Conservation (phyloP, 1,284 basidiomycete genomes). For the Exsudoporus floridanus region DNA sequence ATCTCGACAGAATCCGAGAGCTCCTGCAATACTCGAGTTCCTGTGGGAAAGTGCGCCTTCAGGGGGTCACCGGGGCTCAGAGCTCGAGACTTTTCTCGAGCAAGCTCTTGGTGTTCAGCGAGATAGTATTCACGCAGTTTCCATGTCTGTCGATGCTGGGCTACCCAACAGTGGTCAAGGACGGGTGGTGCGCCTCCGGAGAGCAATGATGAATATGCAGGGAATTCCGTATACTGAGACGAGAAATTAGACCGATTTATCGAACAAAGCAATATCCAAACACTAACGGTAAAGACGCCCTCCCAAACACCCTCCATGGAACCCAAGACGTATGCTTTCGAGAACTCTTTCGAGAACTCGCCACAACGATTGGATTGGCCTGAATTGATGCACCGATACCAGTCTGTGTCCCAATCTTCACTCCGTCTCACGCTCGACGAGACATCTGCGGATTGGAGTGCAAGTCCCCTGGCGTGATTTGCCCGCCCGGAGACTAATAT, state of each 20-base stretch:
- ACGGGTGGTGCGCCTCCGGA: conserved; percentile 57
- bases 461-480: conserved; percentile 38
- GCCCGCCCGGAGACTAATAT: conserved; percentile 32
- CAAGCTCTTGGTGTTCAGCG: conserved; percentile 28
- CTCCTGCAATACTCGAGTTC: conserved; percentile 21
- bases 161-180: conserved; percentile 57
- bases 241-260: neutral
- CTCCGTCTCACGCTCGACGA: conserved; percentile 27
- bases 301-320: conserved; percentile 77
- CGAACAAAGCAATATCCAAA: neutral
- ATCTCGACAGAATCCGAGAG: conserved; percentile 19
- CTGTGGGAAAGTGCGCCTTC: conserved; percentile 28
- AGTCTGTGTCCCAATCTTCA: conserved; percentile 58
- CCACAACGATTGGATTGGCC: conserved; percentile 34
- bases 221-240: conserved; percentile 70
- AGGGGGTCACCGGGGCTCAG: conserved; percentile 39
- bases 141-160: conserved; percentile 76
- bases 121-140: conserved; percentile 71
- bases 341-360: conserved; percentile 37
- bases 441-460: conserved; percentile 34
- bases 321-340: conserved; percentile 54
- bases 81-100: conserved; percentile 6
- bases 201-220: conserved; percentile 61
- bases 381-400: conserved; percentile 53
- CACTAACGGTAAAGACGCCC: conserved; percentile 65